phyloP scores from a whole-genome alignment of 2,329 filamentous ascomycete species.

The Diaporthe ilicicola region DNA sequence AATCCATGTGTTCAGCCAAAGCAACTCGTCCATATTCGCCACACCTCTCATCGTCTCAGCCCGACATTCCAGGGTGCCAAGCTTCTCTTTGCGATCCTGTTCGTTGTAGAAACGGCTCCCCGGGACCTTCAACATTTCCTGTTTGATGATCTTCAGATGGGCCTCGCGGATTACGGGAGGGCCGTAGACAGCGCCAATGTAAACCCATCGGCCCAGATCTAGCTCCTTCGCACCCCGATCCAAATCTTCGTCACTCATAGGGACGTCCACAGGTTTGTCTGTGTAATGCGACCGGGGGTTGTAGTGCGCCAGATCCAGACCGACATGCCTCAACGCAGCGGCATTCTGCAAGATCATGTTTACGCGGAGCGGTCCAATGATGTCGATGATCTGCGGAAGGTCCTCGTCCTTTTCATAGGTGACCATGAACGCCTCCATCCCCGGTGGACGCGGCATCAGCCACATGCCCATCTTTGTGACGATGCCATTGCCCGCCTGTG shows the following conservation, averaged over 20 bases:
- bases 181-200: slow-evolving; percentile 52
- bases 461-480: slow-evolving; percentile 63
- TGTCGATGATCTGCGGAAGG: slow-evolving; percentile 46
- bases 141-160: slow-evolving; percentile 43
- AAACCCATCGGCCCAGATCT: slow-evolving; percentile 53
- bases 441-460: slow-evolving; percentile 45
- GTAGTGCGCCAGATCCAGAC: slow-evolving; percentile 50
- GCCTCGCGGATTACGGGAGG: slow-evolving; percentile 39
- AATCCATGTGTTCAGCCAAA: slow-evolving; percentile 45
- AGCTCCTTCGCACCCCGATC: slow-evolving; percentile 50
- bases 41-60: slow-evolving; percentile 42
- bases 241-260: slow-evolving; percentile 49
- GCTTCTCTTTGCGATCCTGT: slow-evolving; percentile 41
- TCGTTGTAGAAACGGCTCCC: slow-evolving; percentile 47
- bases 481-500: slow-evolving; percentile 60
- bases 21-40: slow-evolving; percentile 50
- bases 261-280: slow-evolving; percentile 36
- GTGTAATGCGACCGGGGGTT: slow-evolving; percentile 40
- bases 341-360: slow-evolving; percentile 53
- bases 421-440: slow-evolving; percentile 49
- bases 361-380: slow-evolving; percentile 44
- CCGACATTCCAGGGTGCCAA: slow-evolving; percentile 20
- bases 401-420: slow-evolving; percentile 49
- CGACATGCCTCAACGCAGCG: slow-evolving; percentile 52
- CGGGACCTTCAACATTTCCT: slow-evolving; percentile 44